phyloP scores from a whole-genome alignment of 768 basidiomycete species.

The Boletus edulis region DNA sequence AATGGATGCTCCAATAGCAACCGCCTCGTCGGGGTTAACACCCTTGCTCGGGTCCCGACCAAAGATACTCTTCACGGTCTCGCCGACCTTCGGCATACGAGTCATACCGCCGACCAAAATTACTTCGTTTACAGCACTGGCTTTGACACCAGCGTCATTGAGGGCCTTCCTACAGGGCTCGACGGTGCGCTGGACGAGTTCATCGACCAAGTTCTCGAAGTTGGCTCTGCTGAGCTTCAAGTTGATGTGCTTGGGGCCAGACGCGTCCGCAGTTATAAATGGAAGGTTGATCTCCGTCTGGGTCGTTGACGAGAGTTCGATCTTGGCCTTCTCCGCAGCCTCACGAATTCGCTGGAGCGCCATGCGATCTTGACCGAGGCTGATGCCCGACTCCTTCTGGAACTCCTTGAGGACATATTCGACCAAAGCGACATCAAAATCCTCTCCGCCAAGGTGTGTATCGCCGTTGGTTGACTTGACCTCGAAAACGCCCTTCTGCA shows the following conservation, averaged over 20 bases:
- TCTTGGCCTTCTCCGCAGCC: conserved; percentile 99
- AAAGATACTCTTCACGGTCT: conserved; percentile 85
- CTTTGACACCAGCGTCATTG: conserved; percentile 88
- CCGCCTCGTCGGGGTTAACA: conserved; percentile 99
- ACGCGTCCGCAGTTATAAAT: conserved; percentile 95
- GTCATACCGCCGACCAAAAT: conserved; percentile 99
- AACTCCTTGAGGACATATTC: conserved; percentile 85
- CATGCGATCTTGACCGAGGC: conserved; percentile 85
- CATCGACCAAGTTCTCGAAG: conserved; percentile 82
- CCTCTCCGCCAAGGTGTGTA: conserved; percentile 96
- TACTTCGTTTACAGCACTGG: conserved; percentile 92
- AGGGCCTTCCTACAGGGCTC: conserved; percentile 98
- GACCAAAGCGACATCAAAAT: conserved; percentile 91
- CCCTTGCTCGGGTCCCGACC: conserved; percentile 98
- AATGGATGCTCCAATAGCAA: conserved; percentile 96
- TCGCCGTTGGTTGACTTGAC: conserved; percentile 99
- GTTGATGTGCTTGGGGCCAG: conserved; percentile 98
- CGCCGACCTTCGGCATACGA: conserved; percentile 93
- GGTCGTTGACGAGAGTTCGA: conserved; percentile 90
- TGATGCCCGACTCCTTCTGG: conserved; percentile 88
- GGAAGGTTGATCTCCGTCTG: conserved; percentile 98
- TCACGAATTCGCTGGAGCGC: conserved; percentile 99
- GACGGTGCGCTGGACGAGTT: conserved; percentile 84
- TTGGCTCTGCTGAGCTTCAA: conserved; percentile 81
- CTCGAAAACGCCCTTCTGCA: conserved; percentile 99